Percentiles rank a stretch among this genome's conserved stretches.
These are phyloP conservation scores for Thielaviopsis punctulata DNA, from an alignment of 2,329 filamentous ascomycete genomes.

Conservation along the genomic window DNA sequence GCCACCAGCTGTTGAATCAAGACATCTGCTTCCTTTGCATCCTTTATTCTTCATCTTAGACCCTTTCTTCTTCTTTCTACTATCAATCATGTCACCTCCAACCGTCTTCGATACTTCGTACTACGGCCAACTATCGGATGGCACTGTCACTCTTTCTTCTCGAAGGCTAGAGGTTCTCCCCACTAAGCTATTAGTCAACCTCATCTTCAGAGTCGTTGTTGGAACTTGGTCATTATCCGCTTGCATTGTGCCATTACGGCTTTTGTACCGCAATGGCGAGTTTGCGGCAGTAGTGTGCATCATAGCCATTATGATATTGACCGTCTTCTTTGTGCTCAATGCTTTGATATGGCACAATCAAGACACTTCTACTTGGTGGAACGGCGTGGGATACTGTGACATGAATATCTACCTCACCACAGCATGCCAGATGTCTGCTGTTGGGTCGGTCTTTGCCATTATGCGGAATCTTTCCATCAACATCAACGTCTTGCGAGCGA, in stretches of 20 bases:
- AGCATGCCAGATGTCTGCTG: slow-evolving; percentile 30
- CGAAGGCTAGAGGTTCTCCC: slow-evolving; percentile 17
- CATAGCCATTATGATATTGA: slow-evolving; percentile 26
- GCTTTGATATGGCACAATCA: slow-evolving; percentile 36
- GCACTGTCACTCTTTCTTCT: neutral
- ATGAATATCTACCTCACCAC: slow-evolving; percentile 28
- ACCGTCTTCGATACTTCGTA: slow-evolving; percentile 10
- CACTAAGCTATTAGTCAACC: slow-evolving; percentile 24
- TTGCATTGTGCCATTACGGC: slow-evolving; percentile 32
- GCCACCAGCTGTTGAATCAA: too few species aligned
- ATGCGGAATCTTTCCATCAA: slow-evolving; percentile 36
- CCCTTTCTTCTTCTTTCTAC: too few species aligned
- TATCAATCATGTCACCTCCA: slow-evolving; percentile 9
- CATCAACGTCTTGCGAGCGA: slow-evolving; percentile 27
- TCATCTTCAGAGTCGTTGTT: slow-evolving; percentile 31
- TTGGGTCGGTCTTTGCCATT: slow-evolving; percentile 34
- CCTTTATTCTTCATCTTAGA: neutral
- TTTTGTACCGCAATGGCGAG: slow-evolving; percentile 35
- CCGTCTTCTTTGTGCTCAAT: slow-evolving; percentile 32
- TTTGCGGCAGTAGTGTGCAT: slow-evolving; percentile 35
- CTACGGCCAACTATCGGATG: neutral
- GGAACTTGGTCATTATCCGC: slow-evolving; percentile 27
- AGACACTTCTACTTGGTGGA: slow-evolving; percentile 32
- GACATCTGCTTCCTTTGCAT: too few species aligned
- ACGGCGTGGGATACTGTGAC: slow-evolving; percentile 37